Conservation (phyloP, 805 yeast species). For the Saccharomycopsis sp. region DNA sequence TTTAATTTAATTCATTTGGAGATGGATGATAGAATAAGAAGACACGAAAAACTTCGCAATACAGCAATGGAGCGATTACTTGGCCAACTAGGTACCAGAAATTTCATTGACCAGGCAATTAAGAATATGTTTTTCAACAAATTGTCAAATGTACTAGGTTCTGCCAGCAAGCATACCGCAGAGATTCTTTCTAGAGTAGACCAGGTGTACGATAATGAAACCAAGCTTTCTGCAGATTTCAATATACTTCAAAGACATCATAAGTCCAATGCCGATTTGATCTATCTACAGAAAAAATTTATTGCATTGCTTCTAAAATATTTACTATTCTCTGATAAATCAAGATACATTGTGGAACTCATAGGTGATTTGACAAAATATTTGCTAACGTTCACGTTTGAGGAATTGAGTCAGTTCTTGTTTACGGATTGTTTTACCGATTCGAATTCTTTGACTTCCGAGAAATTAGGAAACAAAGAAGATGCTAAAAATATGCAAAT, state of each 20-base stretch:
- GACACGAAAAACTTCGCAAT: background rate
- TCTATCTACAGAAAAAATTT: slow-evolving; percentile 3
- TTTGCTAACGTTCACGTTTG: background rate
- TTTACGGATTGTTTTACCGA: background rate
- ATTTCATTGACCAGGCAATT: background rate
- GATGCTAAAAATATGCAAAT: background rate
- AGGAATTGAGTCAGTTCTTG: background rate
- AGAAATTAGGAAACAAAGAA: background rate
- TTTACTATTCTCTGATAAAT: background rate
- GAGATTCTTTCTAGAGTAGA: no score
- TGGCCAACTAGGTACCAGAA: background rate
- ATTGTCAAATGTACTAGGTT: no score
- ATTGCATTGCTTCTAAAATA: background rate
- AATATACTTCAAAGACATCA: background rate
- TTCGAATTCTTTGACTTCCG: background rate
- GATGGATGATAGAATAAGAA: background rate
- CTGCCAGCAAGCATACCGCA: no score
- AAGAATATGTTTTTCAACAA: background rate
- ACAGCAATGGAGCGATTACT: background rate
- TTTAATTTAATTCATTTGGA: slow-evolving; percentile 2
- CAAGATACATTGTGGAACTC: background rate
- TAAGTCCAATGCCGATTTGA: background rate
- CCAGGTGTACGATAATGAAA: background rate
- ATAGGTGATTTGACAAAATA: background rate
- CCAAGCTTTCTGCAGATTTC: background rate